Percentiles rank a stretch among this genome's conserved stretches.
These are phyloP conservation scores for Ustilago curta DNA, from an alignment of 1,284 basidiomycete genomes.

Conservation along the genomic window DNA sequence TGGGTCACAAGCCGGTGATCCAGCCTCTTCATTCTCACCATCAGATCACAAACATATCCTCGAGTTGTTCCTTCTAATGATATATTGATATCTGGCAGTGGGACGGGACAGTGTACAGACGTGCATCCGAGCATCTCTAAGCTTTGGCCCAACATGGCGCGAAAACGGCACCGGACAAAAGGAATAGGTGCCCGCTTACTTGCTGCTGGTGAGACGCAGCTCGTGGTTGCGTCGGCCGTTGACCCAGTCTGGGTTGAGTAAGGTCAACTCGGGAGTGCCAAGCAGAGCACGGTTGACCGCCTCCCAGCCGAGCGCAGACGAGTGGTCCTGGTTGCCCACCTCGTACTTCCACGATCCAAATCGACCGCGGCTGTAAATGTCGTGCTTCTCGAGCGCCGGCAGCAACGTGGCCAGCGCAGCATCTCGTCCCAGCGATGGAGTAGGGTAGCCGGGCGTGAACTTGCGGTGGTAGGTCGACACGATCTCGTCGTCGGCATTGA, in stretches of 20 bases:
- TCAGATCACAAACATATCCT: no score
- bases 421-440: constrained; percentile 72
- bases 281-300: constrained; percentile 72
- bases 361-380: constrained; percentile 72
- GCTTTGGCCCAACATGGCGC: no score
- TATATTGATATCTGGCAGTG: constrained; percentile 12
- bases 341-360: constrained; percentile 74
- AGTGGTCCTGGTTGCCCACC: constrained; percentile 73
- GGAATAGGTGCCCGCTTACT: constrained; percentile 3
- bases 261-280: constrained; percentile 72
- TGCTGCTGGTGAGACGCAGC: constrained; percentile 63
- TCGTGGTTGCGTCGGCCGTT: constrained; percentile 72
- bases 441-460: constrained; percentile 72
- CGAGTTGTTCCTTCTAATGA: constrained; percentile 1
- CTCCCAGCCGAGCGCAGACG: constrained; percentile 73
- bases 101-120: constrained; percentile 24
- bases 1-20: no score
- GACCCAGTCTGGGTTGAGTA: constrained; percentile 71
- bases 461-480: constrained; percentile 73
- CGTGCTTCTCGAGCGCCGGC: constrained; percentile 71
- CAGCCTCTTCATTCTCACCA: no score
- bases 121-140: constrained; percentile 1
- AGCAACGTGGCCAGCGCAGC: constrained; percentile 71
- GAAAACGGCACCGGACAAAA: no score
- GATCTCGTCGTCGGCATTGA: constrained; percentile 72